These are phyloP conservation scores for Paracoccidioides lutzii DNA, from an alignment of 2,329 filamentous ascomycete species.

Conservation along the genomic window DNA sequence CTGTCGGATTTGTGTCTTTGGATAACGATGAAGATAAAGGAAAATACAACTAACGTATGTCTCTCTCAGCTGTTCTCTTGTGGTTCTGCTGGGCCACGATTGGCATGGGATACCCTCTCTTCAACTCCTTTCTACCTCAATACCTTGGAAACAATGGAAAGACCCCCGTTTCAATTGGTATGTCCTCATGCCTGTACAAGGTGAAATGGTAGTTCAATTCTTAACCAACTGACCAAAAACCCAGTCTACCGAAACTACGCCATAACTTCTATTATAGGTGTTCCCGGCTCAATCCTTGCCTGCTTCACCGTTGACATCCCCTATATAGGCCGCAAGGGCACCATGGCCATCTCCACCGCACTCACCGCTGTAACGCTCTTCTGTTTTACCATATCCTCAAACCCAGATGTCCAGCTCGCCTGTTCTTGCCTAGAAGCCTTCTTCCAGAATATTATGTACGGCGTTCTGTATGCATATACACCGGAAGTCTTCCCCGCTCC, in stretches of 20 bases:
- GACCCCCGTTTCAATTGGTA: conserved; percentile 26
- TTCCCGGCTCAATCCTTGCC: conserved; percentile 64
- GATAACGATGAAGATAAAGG: neutral
- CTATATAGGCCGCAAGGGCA: conserved; percentile 46
- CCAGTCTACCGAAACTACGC: conserved; percentile 63
- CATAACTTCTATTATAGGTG: conserved; percentile 63
- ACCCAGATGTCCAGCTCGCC: conserved; percentile 38
- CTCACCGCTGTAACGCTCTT: conserved; percentile 43
- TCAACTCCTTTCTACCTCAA: conserved; percentile 82
- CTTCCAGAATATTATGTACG: conserved; percentile 46
- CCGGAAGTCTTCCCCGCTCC: conserved; percentile 47
- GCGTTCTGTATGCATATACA: conserved; percentile 46
- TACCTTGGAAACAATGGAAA: conserved; percentile 53
- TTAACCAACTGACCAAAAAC: neutral
- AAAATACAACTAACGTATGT: neutral
- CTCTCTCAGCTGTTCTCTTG: conserved; percentile 33
- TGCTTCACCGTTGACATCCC: conserved; percentile 60
- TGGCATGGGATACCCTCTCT: conserved; percentile 76
- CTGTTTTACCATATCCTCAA: conserved; percentile 40
- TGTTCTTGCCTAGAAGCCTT: conserved; percentile 44
- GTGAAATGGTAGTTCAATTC: neutral
- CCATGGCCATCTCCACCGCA: conserved; percentile 40
- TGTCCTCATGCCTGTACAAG: neutral
- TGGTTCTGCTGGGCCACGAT: conserved; percentile 77
- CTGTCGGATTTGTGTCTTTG: neutral